These are phyloP conservation scores for Coelastrella sp. DNA, from an alignment of 139 green algal species.

Conservation along the genomic window DNA sequence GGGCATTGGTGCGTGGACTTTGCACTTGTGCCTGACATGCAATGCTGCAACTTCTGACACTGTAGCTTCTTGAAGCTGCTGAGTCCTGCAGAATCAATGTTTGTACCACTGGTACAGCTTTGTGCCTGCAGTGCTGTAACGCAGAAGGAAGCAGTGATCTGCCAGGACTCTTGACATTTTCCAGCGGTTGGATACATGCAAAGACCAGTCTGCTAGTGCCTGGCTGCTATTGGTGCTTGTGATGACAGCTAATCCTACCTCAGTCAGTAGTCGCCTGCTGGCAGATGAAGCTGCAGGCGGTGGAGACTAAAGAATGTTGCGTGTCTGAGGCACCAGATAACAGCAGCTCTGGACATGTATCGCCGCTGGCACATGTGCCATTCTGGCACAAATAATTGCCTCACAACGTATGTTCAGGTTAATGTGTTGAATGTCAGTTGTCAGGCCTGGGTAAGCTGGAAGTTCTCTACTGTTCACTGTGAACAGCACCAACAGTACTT, in stretches of 20 bases:
- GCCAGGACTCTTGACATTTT: no score
- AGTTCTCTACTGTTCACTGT: neutral
- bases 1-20: conserved; percentile 11
- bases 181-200: neutral
- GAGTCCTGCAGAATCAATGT: no score
- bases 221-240: conserved; percentile 6
- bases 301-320: conserved; percentile 26
- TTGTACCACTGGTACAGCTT: no score
- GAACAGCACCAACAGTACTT: neutral
- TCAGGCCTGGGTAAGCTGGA: neutral
- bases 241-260: conserved; percentile 22
- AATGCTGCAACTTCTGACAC: no score
- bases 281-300: neutral
- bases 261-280: neutral
- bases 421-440: neutral
- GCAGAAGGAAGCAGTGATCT: no score
- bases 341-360: no score
- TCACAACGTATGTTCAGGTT: neutral
- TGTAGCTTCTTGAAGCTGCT: no score
- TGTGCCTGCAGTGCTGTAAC: no score
- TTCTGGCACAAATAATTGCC: neutral
- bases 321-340: conserved; percentile 36
- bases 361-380: no score
- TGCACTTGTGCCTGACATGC: neutral
- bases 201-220: neutral